Percentiles rank a stretch among this genome's conserved stretches.
phyloP scores from a whole-genome alignment of 176 grass and related monocot genomes.

The Ananas comosus region DNA sequence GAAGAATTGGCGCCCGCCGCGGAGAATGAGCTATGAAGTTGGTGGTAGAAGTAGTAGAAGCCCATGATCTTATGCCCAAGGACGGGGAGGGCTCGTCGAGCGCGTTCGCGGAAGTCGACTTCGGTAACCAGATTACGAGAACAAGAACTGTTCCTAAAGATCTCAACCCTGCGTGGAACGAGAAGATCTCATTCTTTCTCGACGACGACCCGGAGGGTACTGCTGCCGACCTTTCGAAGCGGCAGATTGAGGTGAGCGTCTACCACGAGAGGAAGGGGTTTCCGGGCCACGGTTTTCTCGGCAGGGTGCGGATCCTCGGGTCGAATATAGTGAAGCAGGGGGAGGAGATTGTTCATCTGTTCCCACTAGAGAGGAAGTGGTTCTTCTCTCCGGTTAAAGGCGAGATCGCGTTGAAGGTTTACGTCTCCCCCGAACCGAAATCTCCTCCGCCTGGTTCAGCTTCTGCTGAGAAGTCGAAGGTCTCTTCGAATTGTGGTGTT shows the following conservation, averaged over 20 bases:
- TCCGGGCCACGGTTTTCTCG: conserved; percentile 22
- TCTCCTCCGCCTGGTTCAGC: conserved; percentile 5
- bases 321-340: conserved; percentile 22
- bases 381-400: conserved; percentile 23
- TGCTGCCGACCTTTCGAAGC: neutral
- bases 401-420: conserved; percentile 28
- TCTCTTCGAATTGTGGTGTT: neutral
- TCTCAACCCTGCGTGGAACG: conserved; percentile 33
- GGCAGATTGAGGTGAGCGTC: conserved; percentile 12
- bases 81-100: conserved; percentile 39
- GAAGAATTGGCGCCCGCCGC: neutral
- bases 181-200: conserved; percentile 29
- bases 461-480: neutral
- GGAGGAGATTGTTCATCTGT: conserved; percentile 14
- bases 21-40: conserved; percentile 11
- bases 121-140: conserved; percentile 21
- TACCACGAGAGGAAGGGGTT: conserved; percentile 20
- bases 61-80: conserved; percentile 26
- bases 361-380: conserved; percentile 28
- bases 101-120: conserved; percentile 26
- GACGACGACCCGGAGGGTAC: neutral
- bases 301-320: conserved; percentile 19
- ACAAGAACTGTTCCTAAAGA: conserved; percentile 29
- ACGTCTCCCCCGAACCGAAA: conserved; percentile 19
- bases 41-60: conserved; percentile 23